Evolutionary conservation across 495 filamentous ascomycete genomes (phyloP), one percentile per base, ranked within the genome.

Genomic region (Aspergillus ostianus): DNA sequence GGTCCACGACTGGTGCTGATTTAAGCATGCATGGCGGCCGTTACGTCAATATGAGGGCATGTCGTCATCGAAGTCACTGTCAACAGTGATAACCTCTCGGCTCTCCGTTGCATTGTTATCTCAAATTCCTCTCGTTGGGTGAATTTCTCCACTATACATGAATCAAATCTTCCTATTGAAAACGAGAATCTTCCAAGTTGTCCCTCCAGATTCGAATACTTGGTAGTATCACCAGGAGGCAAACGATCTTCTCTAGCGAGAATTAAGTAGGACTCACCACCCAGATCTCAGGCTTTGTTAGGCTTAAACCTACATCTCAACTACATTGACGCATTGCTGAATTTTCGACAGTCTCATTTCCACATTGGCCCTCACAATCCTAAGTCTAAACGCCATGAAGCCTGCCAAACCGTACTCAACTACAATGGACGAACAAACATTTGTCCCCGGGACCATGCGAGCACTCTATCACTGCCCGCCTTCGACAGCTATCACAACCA

Each of bases 391-490:
- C 46, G 52, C 13, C 2, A 65, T 66, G 57, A 71, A 71, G 55
- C 64, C 64, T 10, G 57, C 62, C 3, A 70, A 72, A 30, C 70
- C 45, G 41, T 15, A 26, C n/a, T 73, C 70, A n/a, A 60, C 69
- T 54, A 73, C 62, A 10, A 71, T 74, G 64, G 67, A 73, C 51
- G 66, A 70, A 27, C 64, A 73, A 58, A 69, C 66, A 3, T 70
- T 69, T 58, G 50, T 77, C 23, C 75, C 73, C 0, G 36, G 60
- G 7, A 70, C 71, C 0, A 80, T 79, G 77, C 65, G 72, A 62
- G 77, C 75, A 18, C 65, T 79, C 8, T 77, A 76, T 57, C 74
- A 68, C 65, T 59, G 68, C 21, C 67, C 66, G 30, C 59, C 55
- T 2, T 65, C 73, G 7, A 63, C 58, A 20, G 62, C 60, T 3